Evolutionary conservation across 352 stramenopile genomes (phyloP).

Genomic region (Pythium pyrilobum): DNA sequence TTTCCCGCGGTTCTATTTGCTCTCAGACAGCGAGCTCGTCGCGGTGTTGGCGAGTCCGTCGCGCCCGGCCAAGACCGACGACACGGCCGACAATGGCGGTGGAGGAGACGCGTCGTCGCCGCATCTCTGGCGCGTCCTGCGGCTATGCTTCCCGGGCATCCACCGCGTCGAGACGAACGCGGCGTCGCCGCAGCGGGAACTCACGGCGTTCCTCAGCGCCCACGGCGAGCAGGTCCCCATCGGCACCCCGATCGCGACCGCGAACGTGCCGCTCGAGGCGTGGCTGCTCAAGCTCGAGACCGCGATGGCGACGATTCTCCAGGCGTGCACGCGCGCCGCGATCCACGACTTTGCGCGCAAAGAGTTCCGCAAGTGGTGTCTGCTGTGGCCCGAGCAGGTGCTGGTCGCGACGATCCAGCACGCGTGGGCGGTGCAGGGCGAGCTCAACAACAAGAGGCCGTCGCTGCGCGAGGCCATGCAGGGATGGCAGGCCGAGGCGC

Average conservation of each 20-base stretch:
- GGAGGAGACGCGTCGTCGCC: constrained; percentile 8
- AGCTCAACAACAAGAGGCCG: constrained; percentile 29
- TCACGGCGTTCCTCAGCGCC: constrained; percentile 48
- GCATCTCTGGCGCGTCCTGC: constrained; percentile 38
- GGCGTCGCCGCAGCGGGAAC: constrained; percentile 26
- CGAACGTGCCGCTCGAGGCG: constrained; percentile 22
- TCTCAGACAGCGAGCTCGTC: constrained; percentile 60
- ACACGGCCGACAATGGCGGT: background rate
- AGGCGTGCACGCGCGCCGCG: constrained; percentile 57
- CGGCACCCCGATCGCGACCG: constrained; percentile 43
- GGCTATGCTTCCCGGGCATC: constrained; percentile 59
- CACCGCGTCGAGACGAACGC: constrained; percentile 37
- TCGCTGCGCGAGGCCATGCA: constrained; percentile 23
- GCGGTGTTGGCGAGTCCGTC: constrained; percentile 27
- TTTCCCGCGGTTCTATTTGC: constrained; percentile 67
- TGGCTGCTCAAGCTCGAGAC: constrained; percentile 68
- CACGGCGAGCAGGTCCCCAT: constrained; percentile 52
- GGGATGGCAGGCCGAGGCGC: constrained; percentile 29
- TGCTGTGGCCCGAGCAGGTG: constrained; percentile 75
- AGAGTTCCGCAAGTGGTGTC: constrained; percentile 80
- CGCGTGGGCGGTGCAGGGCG: constrained; percentile 54
- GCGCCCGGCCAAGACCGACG: background rate
- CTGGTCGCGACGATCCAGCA: constrained; percentile 46
- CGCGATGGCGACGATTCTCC: constrained; percentile 54
- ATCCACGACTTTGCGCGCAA: constrained; percentile 61